These are phyloP conservation scores for Aegilops sharonensis DNA, from an alignment of 176 grass and related monocot genomes.

Conservation along the genomic window DNA sequence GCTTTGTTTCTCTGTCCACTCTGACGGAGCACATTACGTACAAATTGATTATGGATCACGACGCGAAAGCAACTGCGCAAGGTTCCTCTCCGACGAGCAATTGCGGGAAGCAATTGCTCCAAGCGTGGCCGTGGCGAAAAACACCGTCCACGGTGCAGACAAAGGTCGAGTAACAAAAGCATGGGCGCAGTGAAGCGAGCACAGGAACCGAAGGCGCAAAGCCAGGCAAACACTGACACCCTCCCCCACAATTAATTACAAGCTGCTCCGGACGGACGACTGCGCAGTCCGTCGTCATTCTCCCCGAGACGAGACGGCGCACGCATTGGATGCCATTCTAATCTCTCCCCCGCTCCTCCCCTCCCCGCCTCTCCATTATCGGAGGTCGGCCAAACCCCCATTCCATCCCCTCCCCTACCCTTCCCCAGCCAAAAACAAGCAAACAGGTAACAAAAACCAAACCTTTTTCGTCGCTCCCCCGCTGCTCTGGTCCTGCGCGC, in stretches of 20 bases:
- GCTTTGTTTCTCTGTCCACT: too few relatives aligned
- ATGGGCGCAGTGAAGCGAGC: not conserved
- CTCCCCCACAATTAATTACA: constrained; percentile 38
- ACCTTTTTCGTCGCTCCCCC: constrained; percentile 20
- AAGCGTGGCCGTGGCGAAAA: too few relatives aligned
- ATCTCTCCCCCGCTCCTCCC: not conserved
- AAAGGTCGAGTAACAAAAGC: not conserved
- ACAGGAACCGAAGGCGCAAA: not conserved
- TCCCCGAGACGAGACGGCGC: constrained; percentile 23
- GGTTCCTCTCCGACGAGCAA: too few relatives aligned
- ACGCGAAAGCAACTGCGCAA: not conserved
- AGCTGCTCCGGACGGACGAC: not conserved
- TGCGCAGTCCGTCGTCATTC: constrained; percentile 18
- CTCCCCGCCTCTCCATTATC: not conserved
- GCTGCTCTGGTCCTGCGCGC: not conserved
- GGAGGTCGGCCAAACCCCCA: not conserved
- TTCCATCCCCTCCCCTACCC: not conserved
- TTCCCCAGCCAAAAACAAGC: not conserved
- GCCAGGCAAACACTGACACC: not conserved
- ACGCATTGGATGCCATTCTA: constrained; percentile 42
- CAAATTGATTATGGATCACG: not conserved
- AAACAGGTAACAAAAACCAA: not conserved
- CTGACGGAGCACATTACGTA: too few relatives aligned
- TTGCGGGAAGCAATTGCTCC: too few relatives aligned
- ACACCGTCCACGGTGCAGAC: too few relatives aligned